Evolutionary conservation across 306 rosid species (phyloP).

Genomic region (Prunus mira): DNA sequence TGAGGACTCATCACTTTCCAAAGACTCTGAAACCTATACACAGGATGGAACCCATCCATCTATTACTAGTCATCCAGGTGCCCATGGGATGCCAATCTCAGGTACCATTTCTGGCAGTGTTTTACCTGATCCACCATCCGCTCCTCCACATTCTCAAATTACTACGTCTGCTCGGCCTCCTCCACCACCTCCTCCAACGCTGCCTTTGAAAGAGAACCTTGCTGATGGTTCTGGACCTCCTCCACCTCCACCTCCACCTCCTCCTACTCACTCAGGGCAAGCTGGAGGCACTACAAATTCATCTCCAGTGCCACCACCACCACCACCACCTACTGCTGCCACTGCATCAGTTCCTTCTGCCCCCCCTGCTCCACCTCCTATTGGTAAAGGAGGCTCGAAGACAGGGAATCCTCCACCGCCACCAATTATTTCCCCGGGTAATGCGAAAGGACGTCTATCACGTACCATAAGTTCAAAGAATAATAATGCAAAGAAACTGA

Average conservation of each 20-base stretch:
- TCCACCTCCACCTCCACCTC: slow-evolving; percentile 35
- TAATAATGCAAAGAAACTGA: slow-evolving; percentile 65
- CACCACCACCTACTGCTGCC: slow-evolving; percentile 32
- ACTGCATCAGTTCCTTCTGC: slow-evolving; percentile 28
- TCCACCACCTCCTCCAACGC: slow-evolving; percentile 34
- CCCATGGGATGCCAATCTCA: slow-evolving; percentile 32
- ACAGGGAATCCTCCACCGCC: slow-evolving; percentile 38
- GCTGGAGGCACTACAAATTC: slow-evolving; percentile 26
- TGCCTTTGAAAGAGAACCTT: slow-evolving; percentile 33
- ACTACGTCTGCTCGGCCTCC: slow-evolving; percentile 30
- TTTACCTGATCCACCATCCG: slow-evolving; percentile 14
- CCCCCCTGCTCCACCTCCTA: slow-evolving; percentile 72
- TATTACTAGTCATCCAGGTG: slow-evolving; percentile 17
- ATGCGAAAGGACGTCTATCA: slow-evolving; percentile 55
- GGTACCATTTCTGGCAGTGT: slow-evolving; percentile 19
- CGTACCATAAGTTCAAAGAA: slow-evolving; percentile 46
- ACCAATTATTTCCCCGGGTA: slow-evolving; percentile 22
- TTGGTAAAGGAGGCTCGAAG: slow-evolving; percentile 41
- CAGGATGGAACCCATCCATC: slow-evolving; percentile 38
- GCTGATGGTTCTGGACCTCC: slow-evolving; percentile 29
- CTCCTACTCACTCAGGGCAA: slow-evolving; percentile 24
- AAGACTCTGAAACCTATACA: slow-evolving; percentile 27
- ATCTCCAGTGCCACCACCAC: slow-evolving; percentile 28
- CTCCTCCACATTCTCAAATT: background rate
- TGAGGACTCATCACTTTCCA: slow-evolving; percentile 18